A percentile compares a stretch with the other conserved stretches of the same genome.
Conservation (phyloP, 2,329 filamentous ascomycete species). For the Tetracladium maxilliforme region DNA sequence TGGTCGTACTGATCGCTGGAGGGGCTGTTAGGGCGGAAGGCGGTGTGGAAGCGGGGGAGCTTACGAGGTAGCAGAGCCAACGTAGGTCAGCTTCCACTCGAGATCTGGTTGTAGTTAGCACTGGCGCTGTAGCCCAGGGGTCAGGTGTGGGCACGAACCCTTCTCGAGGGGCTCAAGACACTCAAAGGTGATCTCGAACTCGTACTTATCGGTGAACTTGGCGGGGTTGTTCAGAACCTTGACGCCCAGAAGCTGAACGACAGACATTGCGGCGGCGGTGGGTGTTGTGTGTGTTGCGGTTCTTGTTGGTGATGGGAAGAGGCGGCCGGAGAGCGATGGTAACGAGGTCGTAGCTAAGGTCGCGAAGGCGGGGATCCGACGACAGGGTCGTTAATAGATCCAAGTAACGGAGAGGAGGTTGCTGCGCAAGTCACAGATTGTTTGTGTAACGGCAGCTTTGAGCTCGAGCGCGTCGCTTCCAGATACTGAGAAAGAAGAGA, state of each 20-base stretch:
- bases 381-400: no score
- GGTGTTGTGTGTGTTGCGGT: conserved; percentile 6
- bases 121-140: conserved; percentile 3
- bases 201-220: conserved; percentile 80
- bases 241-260: conserved; percentile 90
- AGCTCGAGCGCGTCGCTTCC: no score
- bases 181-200: conserved; percentile 98
- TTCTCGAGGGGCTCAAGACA: conserved; percentile 91
- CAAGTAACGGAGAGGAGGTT: no score
- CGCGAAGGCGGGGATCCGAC: no score
- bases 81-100: conserved; percentile 98
- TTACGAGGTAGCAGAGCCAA: conserved; percentile 94
- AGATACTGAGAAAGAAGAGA: no score
- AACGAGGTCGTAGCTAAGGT: no score
- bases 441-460: no score
- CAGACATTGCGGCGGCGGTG: conserved; percentile 55
- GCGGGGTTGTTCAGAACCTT: conserved; percentile 96
- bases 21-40: conserved; percentile 9
- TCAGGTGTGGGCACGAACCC: conserved; percentile 33
- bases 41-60: conserved; percentile 17
- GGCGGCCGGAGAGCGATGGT: background rate
- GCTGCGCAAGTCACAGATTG: no score
- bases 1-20: conserved; percentile 87
- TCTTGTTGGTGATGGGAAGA: conserved; percentile 1
- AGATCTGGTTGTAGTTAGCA: conserved; percentile 47